phyloP scores from a whole-genome alignment of 83 land plant genomes.

The Diphasiastrum complanatum region DNA sequence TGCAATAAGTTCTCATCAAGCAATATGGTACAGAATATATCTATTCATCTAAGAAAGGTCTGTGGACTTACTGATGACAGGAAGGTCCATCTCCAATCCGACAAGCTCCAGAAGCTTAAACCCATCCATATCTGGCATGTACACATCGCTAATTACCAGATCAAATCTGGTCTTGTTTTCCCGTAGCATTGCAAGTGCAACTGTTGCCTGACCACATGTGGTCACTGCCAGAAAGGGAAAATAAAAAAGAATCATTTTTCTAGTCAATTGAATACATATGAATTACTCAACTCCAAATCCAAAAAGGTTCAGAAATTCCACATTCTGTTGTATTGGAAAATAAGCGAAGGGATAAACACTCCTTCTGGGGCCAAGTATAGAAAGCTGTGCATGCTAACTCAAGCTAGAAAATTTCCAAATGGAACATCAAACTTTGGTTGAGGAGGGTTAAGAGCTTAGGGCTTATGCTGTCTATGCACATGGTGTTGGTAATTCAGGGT shows the following conservation, averaged over 20 bases:
- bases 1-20: too few species aligned
- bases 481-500: too few species aligned
- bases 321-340: too few species aligned
- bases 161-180: conserved; percentile 27
- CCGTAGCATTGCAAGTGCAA: conserved; percentile 28
- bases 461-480: too few species aligned
- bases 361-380: too few species aligned
- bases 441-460: too few species aligned
- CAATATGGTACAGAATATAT: neutral
- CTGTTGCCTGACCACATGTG: conserved; percentile 22
- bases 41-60: neutral
- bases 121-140: conserved; percentile 39
- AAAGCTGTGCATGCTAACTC: too few species aligned
- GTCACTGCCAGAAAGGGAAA: conserved; percentile 25
- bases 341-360: too few species aligned
- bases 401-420: too few species aligned
- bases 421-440: too few species aligned
- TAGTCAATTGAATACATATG: neutral
- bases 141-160: conserved; percentile 35
- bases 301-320: neutral
- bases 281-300: neutral
- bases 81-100: conserved; percentile 33
- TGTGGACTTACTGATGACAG: conserved; percentile 27
- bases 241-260: neutral
- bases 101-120: conserved; percentile 30